Conservation (phyloP, 345 rosid species). For the Salix udensis region DNA sequence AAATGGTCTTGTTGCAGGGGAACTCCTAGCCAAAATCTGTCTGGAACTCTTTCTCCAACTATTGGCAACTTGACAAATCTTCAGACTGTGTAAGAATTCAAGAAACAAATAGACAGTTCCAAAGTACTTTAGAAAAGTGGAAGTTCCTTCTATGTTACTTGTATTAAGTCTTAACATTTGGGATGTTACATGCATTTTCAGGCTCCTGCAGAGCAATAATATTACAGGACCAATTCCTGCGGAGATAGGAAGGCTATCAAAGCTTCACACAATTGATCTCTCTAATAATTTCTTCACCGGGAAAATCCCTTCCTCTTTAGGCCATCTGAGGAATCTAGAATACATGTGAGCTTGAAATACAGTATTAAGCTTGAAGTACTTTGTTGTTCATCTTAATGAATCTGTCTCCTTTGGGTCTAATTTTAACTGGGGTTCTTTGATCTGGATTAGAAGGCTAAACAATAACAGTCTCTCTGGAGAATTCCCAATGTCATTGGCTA, state of each 20-base stretch:
- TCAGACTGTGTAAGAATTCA: conserved; percentile 60
- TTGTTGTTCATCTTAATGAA: background rate
- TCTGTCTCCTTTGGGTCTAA: background rate
- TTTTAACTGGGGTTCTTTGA: conserved; percentile 4
- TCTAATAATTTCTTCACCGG: conserved; percentile 73
- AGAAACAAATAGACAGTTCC: background rate
- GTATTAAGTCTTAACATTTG: background rate
- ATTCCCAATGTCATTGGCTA: conserved; percentile 64
- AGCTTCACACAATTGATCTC: conserved; percentile 86
- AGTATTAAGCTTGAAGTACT: background rate
- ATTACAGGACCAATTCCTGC: conserved; percentile 79
- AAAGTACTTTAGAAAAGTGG: background rate
- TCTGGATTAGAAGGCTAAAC: conserved; percentile 69
- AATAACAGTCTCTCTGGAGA: conserved; percentile 79
- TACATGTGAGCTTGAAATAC: conserved; percentile 60
- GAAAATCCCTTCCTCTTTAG: conserved; percentile 60
- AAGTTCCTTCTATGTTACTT: background rate
- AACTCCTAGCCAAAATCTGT: conserved; percentile 80
- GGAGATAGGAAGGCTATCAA: conserved; percentile 67
- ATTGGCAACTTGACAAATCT: conserved; percentile 84
- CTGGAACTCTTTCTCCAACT: conserved; percentile 85
- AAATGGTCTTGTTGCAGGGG: conserved; percentile 48
- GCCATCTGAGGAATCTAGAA: conserved; percentile 60
- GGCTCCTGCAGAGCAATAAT: conserved; percentile 79
- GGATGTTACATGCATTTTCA: conserved; percentile 23